Conservation (phyloP, 2,329 filamentous ascomycete species). For the Dothiorella sarmentorum region DNA sequence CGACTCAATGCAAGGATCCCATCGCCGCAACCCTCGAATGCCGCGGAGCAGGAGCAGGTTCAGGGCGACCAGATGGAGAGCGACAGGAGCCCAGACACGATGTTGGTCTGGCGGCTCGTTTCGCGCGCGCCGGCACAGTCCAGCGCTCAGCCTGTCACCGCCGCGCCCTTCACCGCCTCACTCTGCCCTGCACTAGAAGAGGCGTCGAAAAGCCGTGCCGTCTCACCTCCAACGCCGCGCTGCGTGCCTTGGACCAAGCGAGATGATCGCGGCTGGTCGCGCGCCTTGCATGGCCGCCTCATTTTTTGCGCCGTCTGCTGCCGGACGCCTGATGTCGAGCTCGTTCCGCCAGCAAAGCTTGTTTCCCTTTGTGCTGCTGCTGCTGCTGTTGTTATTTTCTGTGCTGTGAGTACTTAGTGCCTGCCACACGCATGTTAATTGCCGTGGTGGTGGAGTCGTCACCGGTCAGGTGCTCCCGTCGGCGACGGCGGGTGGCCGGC, state of each 20-base stretch:
- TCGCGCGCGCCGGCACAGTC: background rate
- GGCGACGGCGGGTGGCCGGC: background rate
- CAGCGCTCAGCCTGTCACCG: background rate
- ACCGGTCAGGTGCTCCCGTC: no score
- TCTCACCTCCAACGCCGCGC: background rate
- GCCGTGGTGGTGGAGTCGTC: no score
- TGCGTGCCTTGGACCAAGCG: constrained; percentile 12
- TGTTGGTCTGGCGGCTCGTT: constrained; percentile 7
- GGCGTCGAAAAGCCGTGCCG: no score
- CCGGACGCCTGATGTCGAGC: background rate
- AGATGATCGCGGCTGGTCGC: constrained; percentile 12
- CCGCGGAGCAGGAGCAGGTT: constrained; percentile 2
- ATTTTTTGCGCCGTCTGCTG: constrained; percentile 11
- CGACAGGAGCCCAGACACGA: constrained; percentile 8
- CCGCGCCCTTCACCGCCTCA: constrained; percentile 15
- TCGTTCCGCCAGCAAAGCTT: constrained; percentile 1
- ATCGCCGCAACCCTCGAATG: constrained; percentile 12
- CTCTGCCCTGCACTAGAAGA: background rate
- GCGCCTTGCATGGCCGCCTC: constrained; percentile 14
- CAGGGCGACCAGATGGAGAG: constrained; percentile 7
- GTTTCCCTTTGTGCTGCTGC: background rate
- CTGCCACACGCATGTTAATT: no score
- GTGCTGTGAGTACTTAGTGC: no score
- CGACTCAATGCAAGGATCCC: constrained; percentile 9
- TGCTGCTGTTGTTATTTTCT: background rate